Conservation (phyloP, 176 grass and related monocot species). For the Zoysia japonica region DNA sequence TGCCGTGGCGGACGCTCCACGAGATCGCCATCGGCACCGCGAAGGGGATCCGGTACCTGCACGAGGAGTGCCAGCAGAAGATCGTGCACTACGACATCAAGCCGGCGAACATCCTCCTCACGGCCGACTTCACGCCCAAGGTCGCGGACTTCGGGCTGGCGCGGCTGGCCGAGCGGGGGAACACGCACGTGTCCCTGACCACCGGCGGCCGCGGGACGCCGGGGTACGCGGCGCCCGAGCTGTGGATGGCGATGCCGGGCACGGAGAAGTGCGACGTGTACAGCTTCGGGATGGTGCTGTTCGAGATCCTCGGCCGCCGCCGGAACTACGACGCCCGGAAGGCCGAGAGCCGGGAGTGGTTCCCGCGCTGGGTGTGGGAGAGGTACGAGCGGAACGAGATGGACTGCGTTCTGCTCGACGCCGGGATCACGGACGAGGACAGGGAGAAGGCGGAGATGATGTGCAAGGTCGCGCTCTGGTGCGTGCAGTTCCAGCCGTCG, state of each 20-base stretch:
- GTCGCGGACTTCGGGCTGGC: conserved; percentile 72
- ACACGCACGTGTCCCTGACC: conserved; percentile 51
- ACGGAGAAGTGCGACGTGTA: conserved; percentile 74
- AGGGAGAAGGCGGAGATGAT: conserved; percentile 64
- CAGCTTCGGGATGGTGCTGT: conserved; percentile 61
- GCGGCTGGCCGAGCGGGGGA: conserved; percentile 39
- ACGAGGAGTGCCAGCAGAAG: conserved; percentile 71
- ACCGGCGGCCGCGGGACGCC: conserved; percentile 57
- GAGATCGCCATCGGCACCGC: conserved; percentile 60
- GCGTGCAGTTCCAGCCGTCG: conserved; percentile 64
- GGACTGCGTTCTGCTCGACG: conserved; percentile 25
- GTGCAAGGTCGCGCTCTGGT: conserved; percentile 87
- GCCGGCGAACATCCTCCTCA: conserved; percentile 60
- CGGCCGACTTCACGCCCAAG: conserved; percentile 51
- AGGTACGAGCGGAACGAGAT: conserved; percentile 56
- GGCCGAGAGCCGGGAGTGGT: conserved; percentile 66
- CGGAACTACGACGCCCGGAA: conserved; percentile 45
- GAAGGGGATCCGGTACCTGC: conserved; percentile 67
- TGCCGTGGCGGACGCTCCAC: conserved; percentile 59
- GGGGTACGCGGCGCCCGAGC: conserved; percentile 67
- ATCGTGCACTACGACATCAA: conserved; percentile 86
- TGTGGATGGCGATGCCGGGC: conserved; percentile 59
- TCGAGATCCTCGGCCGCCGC: conserved; percentile 57
- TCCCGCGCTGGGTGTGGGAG: conserved; percentile 70
- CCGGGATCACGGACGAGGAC: conserved; percentile 1